Evolutionary conservation across 805 yeast genomes (phyloP), one percentile per base, ranked within the genome.

Genomic region (Yarrowia sp.): DNA sequence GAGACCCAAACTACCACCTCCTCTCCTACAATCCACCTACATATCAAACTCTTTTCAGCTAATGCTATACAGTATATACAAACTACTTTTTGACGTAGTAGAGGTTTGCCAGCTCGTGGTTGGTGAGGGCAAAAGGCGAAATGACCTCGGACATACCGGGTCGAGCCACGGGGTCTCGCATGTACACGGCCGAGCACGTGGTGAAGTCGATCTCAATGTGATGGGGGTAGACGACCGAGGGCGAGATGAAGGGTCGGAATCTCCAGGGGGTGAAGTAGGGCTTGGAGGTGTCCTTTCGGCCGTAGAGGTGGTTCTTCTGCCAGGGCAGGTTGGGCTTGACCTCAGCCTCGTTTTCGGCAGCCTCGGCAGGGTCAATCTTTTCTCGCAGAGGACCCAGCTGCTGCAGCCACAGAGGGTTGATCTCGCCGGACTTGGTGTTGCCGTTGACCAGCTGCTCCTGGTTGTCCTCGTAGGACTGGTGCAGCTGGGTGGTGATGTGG

Each of bases 121-220:
- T 86, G 70, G 87, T 88, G 71, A 86, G 83, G 46, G 89, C 88
- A 79, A 89, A 91, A 68, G 99, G 99, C 69, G 97, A 83, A 71
- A 95, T 90, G 70, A 95, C 97, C 82, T 95, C 99, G 41, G 97
- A 90, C 76, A 91, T 93, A 69, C 97, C 98, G 8, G 98, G 97
- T 78, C 98, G 87, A 14, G 98, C 97, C 63, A 95, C 92, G 15
- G 99, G 99, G 78, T 95, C 97, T 80, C 98, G 89, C 78, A 95
- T 80, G 79, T 94, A 95, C n/a, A 95, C 90, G 5, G 97, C 98
- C 78, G 93, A 97, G 77, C 98, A 94, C 5, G 98, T 92, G 71
- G 86, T 85, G 79, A 91, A 94, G 26, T 97, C 90, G 55, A 95
- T 82, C 80, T 95, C 98, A 68, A 95, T 82, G 79, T 95, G 98